phyloP scores from a whole-genome alignment of 2,329 filamentous ascomycete species.

The Malbranchea zuffiana region DNA sequence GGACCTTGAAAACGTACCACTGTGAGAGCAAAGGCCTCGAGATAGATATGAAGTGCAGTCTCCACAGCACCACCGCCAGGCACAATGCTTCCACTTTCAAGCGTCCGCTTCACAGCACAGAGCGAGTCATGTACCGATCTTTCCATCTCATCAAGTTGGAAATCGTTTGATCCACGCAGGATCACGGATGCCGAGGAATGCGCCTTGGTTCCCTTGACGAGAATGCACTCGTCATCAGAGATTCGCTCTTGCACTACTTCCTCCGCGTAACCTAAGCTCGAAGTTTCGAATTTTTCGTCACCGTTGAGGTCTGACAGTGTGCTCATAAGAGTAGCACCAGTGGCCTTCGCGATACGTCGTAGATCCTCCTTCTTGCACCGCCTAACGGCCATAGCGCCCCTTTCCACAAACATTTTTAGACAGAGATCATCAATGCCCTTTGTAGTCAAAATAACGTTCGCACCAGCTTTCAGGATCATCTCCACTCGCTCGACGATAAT shows the following conservation, averaged over 20 bases:
- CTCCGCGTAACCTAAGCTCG: constrained; percentile 80
- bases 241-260: constrained; percentile 98
- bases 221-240: constrained; percentile 95
- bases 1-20: constrained; percentile 48
- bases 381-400: constrained; percentile 87
- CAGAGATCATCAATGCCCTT: constrained; percentile 97
- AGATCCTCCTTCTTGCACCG: constrained; percentile 98
- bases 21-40: constrained; percentile 96
- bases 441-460: constrained; percentile 91
- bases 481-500: constrained; percentile 91
- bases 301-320: constrained; percentile 93
- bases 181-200: constrained; percentile 93
- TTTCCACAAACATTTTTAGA: constrained; percentile 88
- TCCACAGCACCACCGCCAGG: constrained; percentile 94
- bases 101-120: constrained; percentile 89
- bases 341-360: constrained; percentile 87
- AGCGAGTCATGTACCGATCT: constrained; percentile 94
- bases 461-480: constrained; percentile 94
- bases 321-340: constrained; percentile 84
- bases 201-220: constrained; percentile 90
- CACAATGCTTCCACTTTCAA: constrained; percentile 94
- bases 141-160: constrained; percentile 97
- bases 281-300: constrained; percentile 89
- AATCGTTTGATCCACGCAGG: constrained; percentile 90
- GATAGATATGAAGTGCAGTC: constrained; percentile 97